Base-by-base conservation (phyloP, 2,329 filamentous ascomycete species). In the Alternaria arbusti region DNA sequence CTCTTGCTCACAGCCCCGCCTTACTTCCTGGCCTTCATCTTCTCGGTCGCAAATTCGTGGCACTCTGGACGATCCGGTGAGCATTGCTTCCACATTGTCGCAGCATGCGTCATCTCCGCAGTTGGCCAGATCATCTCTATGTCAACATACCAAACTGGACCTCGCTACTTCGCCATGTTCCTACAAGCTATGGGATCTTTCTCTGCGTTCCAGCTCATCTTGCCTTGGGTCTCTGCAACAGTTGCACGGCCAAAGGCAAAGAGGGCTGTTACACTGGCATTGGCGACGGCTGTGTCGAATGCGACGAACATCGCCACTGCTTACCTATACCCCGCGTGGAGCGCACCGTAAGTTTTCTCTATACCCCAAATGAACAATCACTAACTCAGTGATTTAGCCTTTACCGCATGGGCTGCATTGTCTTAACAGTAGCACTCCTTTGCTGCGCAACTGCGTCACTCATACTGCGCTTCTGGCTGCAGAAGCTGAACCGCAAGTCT, bases 141-240 rank as follows among this genome's bases (percentile, higher is more conserved):
- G 7, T 82, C 80, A 0, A 85, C 86, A 0, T 83, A 84, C 0
- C 82, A 81, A 3, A 80, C 84, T 0, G 86, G 82, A 0, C 84
- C 84, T 0, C 83, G 86, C 3, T 89, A 88, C 79, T 88, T 89
- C 63, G 88, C 86, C 67, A 88, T 89, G 83, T 89, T 89, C 67
- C 76, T 90, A 11, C 67, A 69, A 17, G 67, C 67, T 1, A 66
- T 67, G 63, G 67, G 67, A 12, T 68, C 67, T 7, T 0, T 78
- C 8, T 69, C 71, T 6, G 73, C 72, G 3, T 77, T 73, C 45
- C 74, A 74, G 28, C 69, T 78, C 32, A 75, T 78, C 30, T 67
- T 78, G 10, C 66, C 74, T 8, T 80, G 77, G 78, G 69, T 78
- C 0, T 73, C 76, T 0, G 74, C 77, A 22, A 72, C 70, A 2